Percentiles rank a stretch among this genome's conserved stretches.
phyloP scores from a whole-genome alignment of 495 filamentous ascomycete species.

The Ramalina peruviana region DNA sequence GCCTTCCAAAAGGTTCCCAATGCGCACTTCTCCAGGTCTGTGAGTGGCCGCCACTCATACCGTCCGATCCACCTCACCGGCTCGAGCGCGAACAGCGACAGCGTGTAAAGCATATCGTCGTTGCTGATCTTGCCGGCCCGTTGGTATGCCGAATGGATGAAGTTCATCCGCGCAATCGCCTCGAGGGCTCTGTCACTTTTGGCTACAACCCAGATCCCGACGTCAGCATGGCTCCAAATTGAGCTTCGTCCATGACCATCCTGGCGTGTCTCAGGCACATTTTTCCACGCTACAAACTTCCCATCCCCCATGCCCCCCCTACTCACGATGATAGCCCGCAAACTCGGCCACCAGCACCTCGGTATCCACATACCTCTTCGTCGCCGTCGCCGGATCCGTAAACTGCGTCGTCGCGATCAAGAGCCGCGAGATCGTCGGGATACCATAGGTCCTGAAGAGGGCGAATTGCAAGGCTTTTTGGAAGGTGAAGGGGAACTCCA shows the following conservation, averaged over 20 bases:
- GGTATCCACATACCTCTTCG: constrained; percentile 55
- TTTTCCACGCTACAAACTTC: too few species aligned
- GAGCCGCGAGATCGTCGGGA: constrained; percentile 45
- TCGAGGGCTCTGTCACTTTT: constrained; percentile 31
- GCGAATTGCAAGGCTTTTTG: constrained; percentile 48
- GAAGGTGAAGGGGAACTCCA: constrained; percentile 46
- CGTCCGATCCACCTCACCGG: constrained; percentile 41
- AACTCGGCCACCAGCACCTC: constrained; percentile 43
- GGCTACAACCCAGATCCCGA: constrained; percentile 9
- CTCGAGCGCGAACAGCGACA: constrained; percentile 46
- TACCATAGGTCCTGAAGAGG: constrained; percentile 55
- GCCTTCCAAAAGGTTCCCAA: constrained; percentile 53
- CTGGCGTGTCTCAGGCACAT: too few species aligned
- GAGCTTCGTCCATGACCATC: too few species aligned
- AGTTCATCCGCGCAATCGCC: constrained; percentile 52
- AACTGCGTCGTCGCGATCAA: constrained; percentile 47
- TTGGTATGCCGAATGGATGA: constrained; percentile 46
- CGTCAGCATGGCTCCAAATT: too few species aligned
- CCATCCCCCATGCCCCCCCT: constrained; percentile 12
- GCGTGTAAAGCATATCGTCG: constrained; percentile 53
- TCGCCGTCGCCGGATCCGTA: constrained; percentile 32
- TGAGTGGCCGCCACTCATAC: constrained; percentile 51
- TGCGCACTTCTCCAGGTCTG: constrained; percentile 50
- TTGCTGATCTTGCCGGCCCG: constrained; percentile 46
- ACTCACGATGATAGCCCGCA: constrained; percentile 14